Base-by-base conservation (phyloP, 2,329 filamentous ascomycete genomes). In the Aspergillus ochraceus region DNA sequence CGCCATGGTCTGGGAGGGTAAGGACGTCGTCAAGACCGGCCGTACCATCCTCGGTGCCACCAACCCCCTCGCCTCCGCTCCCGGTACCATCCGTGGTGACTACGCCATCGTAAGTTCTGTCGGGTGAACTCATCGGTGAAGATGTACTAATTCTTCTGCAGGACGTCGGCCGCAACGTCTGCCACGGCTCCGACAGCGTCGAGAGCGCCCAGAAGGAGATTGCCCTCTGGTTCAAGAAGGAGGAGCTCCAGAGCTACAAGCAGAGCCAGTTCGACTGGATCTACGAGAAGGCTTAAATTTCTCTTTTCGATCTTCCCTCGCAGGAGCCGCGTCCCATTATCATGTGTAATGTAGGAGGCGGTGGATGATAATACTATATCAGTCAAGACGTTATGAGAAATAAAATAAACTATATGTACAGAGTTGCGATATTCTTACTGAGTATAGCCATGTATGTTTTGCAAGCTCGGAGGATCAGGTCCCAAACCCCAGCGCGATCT, bases 161-260 rank as follows among this genome's bases (percentile, higher is more conserved):
- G 81, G 88, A 92, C 74, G 89, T 92, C 78, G 95, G 95, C 83
- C 92, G 94, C 81, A 99, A 99, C 86, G 92, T 98, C 84, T 98
- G 94, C 91, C 95, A 99, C 89, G 95, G 95, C 79, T 97, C 92
- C 81, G 95, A 99, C 87, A 88, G 86, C 79, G 94, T 99, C 82
- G 95, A 99, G 88, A 97, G 88, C 85, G 95, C 95, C 83, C 88
- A 98, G 90, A 97, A 98, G 91, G 95, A 99, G 87, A 99, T 99
- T 79, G 90, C 89, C 75, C 89, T 98, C 78, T 99, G 95, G 95
- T 99, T 99, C 90, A 88, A 90, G 82, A 84, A 90, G 71, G 88
- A 87, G 71, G 95, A 98, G 81, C 78, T 97, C 76, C 81, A 92
- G 81, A 85, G 77, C 82, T 98, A 90, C 88, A 94, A 95, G 87